phyloP scores from a whole-genome alignment of 2,329 filamentous ascomycete species.

The Pseudocercospora macadamiae region DNA sequence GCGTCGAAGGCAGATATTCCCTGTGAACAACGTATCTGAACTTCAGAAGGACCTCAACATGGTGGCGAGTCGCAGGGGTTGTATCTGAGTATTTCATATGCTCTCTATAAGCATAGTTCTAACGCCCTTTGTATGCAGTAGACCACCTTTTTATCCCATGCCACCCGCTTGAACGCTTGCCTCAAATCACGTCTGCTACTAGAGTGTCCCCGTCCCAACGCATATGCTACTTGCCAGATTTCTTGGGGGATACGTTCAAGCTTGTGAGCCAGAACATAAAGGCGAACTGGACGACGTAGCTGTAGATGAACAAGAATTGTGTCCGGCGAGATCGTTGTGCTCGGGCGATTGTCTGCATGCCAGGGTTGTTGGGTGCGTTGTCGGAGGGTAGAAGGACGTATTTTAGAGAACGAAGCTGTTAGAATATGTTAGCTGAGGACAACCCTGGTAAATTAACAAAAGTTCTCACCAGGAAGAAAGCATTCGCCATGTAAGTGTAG shows the following conservation, averaged over 20 bases:
- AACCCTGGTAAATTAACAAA: too few species aligned
- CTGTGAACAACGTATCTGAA: too few species aligned
- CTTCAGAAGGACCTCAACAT: too few species aligned
- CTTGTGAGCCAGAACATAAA: conserved; percentile 86
- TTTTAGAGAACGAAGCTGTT: conserved; percentile 85
- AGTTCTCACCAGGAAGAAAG: conserved; percentile 95
- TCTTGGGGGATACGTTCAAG: conserved; percentile 39
- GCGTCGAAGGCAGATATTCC: too few species aligned
- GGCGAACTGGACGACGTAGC: conserved; percentile 87
- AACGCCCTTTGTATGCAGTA: too few species aligned
- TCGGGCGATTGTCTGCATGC: conserved; percentile 73
- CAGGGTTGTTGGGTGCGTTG: conserved; percentile 64
- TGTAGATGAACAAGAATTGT: conserved; percentile 91
- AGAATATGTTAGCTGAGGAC: too few species aligned
- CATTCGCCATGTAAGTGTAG: conserved; percentile 92
- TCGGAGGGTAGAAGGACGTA: conserved; percentile 93
- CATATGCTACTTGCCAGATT: conserved; percentile 7
- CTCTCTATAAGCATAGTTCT: background rate
- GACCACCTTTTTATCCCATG: too few species aligned
- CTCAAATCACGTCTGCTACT: too few species aligned
- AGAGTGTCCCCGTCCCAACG: background rate
- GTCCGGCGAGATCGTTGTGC: conserved; percentile 85
- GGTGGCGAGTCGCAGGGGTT: too few species aligned
- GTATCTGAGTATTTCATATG: background rate
- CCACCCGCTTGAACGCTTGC: conserved; percentile 23